Conservation (phyloP, 2,329 filamentous ascomycete species). For the Balansia obtecta region DNA sequence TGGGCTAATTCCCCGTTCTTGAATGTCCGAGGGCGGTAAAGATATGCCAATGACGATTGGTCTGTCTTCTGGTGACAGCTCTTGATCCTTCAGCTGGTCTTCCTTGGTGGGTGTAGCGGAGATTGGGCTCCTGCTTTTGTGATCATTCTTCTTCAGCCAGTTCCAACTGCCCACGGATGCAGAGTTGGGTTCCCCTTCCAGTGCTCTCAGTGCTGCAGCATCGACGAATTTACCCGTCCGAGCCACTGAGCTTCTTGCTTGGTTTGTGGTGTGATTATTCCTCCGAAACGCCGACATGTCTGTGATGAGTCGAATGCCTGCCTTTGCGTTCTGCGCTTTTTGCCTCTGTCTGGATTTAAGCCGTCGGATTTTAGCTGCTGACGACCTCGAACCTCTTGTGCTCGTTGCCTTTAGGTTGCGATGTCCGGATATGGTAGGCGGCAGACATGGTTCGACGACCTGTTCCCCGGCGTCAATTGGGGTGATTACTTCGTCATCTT, state of each 20-base stretch:
- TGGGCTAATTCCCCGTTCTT: conserved; percentile 29
- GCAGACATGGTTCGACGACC: conserved; percentile 11
- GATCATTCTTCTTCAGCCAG: conserved; percentile 36
- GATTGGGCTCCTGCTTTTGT: conserved; percentile 15
- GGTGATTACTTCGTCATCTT: conserved; percentile 33
- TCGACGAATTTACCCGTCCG: conserved; percentile 40
- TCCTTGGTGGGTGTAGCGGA: conserved; percentile 16
- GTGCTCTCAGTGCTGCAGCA: conserved; percentile 43
- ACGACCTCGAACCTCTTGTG: conserved; percentile 21
- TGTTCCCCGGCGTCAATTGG: conserved; percentile 27
- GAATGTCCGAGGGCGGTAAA: conserved; percentile 35
- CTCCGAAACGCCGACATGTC: conserved; percentile 46
- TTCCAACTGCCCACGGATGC: conserved; percentile 45
- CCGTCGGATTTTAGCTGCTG: conserved; percentile 29
- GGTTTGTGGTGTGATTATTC: conserved; percentile 24
- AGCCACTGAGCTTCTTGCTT: conserved; percentile 17
- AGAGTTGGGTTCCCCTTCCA: conserved; percentile 43
- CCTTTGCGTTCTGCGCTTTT: conserved; percentile 45
- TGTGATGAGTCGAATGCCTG: conserved; percentile 57
- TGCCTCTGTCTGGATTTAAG: conserved; percentile 49
- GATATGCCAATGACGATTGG: conserved; percentile 63
- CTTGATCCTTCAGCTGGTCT: conserved; percentile 20
- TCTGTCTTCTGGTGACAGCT: conserved; percentile 55
- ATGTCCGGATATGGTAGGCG: conserved; percentile 9
- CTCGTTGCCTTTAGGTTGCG: conserved; percentile 7